A percentile compares a stretch with the other conserved stretches of the same genome.
These are phyloP conservation scores for Pontederia paniculata DNA, from an alignment of 176 grass and related monocot species.

Conservation along the genomic window DNA sequence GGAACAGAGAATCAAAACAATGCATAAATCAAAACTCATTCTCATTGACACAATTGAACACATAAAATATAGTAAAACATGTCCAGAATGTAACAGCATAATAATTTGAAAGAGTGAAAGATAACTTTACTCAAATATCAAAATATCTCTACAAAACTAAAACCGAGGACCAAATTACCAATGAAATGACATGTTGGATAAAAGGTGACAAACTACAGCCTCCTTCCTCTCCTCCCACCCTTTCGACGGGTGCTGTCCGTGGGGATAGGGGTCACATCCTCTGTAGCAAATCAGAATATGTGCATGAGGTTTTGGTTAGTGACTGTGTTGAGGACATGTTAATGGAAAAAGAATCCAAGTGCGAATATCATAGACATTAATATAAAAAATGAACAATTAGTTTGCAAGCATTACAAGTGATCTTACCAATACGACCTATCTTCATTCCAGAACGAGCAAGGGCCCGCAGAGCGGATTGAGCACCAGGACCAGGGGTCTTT, in stretches of 20 bases:
- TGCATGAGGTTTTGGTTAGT: not conserved
- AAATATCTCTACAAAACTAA: not conserved
- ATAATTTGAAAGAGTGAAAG: no score
- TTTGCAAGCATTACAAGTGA: not conserved
- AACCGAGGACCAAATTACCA: not conserved
- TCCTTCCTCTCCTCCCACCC: constrained; percentile 83
- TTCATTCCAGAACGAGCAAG: constrained; percentile 89
- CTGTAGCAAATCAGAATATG: constrained; percentile 10
- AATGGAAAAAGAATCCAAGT: not conserved
- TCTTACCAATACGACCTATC: constrained; percentile 74
- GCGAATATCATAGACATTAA: not conserved
- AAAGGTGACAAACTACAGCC: constrained; percentile 35
- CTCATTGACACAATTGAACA: no score
- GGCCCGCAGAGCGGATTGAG: constrained; percentile 78
- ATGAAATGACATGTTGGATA: not conserved
- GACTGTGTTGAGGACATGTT: not conserved
- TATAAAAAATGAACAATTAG: not conserved
- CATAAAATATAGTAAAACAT: no score
- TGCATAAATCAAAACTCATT: no score
- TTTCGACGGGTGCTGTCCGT: constrained; percentile 81
- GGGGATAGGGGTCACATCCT: constrained; percentile 79
- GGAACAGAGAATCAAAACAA: no score
- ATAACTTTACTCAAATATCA: no score
- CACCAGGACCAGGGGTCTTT: constrained; percentile 84
- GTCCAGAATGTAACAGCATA: no score